Evolutionary conservation across 148 eudicot genomes (phyloP), one percentile per base, ranked within the genome.

Genomic region (Nepenthes mirabilis): DNA sequence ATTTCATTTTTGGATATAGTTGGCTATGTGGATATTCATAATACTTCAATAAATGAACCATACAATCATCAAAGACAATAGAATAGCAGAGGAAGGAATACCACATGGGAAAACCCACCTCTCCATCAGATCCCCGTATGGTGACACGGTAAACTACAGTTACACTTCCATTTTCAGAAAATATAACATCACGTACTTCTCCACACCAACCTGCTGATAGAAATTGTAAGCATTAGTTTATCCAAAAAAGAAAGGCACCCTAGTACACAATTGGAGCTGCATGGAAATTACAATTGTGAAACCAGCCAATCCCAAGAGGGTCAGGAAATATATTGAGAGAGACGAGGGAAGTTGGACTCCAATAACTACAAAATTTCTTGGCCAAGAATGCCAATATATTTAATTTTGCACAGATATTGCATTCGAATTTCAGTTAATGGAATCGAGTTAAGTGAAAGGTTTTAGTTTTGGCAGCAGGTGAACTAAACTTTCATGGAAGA

Each of bases 91-190:
- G 11, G 35, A 37, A 23, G 55, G 48, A 47, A 35, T 32, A 45
- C 49, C n/a, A 14, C 23, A 49, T 5, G 13, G 3, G 57, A 52
- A 59, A 64, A 52, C 87, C 55, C 59, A 91, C 98, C 98, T 91
- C 96, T 66, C 94, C 98, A 75, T 91, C 98, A 59, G 91, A 83
- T 63, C 98, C 98, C 59, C 94, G 79, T 66, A 91, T 72, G n/a
- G 94, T 91, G 56, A 91, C 94, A 65, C 98, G 96, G 72, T 91
- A 91, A 32, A 85, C 88, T 13, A 88, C 98, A 37, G 98, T 85
- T 65, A 91, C 90, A 59, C 82, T 85, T 72, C 96, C 94, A 72
- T 80, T 83, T 63, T 91, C 94, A 58, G 96, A 77, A 63, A 91
- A 91, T 12, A 91, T 88, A 62, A 86, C 93, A 79, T 91, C 98